Base-by-base conservation (phyloP, 495 filamentous ascomycete species). In the Pyronema omphalodes region DNA sequence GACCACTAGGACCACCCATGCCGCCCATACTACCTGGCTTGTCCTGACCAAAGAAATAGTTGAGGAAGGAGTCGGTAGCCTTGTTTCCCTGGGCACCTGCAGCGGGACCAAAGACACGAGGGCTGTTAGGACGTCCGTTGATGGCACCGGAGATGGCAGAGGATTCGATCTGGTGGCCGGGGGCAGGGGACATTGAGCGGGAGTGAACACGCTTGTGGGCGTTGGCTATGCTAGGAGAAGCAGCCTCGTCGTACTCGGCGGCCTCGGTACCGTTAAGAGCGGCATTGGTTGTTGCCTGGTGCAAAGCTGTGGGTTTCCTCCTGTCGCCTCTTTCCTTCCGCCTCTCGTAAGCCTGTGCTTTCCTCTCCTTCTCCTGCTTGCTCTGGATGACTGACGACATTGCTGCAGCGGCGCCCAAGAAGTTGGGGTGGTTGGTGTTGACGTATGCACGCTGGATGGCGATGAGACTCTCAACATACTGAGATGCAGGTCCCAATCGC, bases 401-500 rank as follows among this genome's bases (percentile, higher is more conserved):
- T 23, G 91, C 91, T n/a, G 87, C 88, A 6, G 91, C 89, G 9
- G 91, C 91, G 43, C 91, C 93, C 17, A 95, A 77, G 72, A 99
- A 99, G 62, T 99, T 99, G 35, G 91, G 91, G 60, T 99, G 91
- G 65, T 99, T 99, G 40, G 91, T 99, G 69, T 99, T 99, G 68
- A 99, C 95, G 67, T 99, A 99, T 12, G 91, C 91, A 55, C 91
- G 76, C 69, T 99, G 91, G 35, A 99, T 99, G 9, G 89, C 81
- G 41, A 96, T 99, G 39, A 99, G 75, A 18, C 87, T 94, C 64
- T 94, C 91, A 5, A 99, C 91, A 61, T 99, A 99, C 23, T 63
- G 71, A 6, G 88, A 89, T 50, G 84, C 79, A 12, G 91, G 91
- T 0, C 93, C 89, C 29, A 96, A 71, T 41, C 88, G 77, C 68